Percentiles rank a stretch among this genome's conserved stretches.
These are phyloP conservation scores for Fusarium sacchari DNA, from an alignment of 2,329 filamentous ascomycete species.

Conservation along the genomic window DNA sequence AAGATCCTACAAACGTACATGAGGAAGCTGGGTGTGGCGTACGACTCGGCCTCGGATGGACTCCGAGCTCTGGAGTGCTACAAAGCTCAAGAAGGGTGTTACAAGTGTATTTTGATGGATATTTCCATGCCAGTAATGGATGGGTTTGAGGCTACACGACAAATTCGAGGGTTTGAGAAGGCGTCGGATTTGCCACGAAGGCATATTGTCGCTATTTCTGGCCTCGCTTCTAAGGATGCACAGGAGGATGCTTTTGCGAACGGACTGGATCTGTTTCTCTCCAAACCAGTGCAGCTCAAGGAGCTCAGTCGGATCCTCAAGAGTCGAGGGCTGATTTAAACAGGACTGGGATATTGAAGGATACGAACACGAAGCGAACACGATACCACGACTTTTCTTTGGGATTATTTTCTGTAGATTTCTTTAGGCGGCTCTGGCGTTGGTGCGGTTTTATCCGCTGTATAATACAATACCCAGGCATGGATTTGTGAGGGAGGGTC, in stretches of 20 bases:
- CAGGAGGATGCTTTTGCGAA: conserved; percentile 64
- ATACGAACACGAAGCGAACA: conserved; percentile 7
- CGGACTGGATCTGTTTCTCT: conserved; percentile 66
- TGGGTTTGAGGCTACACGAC: conserved; percentile 60
- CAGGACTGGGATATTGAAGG: neutral
- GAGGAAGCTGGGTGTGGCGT: conserved; percentile 46
- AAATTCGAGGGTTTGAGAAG: conserved; percentile 61
- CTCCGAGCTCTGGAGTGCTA: conserved; percentile 49
- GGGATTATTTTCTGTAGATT: neutral
- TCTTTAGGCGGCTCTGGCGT: neutral
- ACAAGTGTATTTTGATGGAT: conserved; percentile 55
- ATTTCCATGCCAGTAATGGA: conserved; percentile 69
- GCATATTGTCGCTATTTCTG: conserved; percentile 63
- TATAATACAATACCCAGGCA: neutral
- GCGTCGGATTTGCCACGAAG: conserved; percentile 52
- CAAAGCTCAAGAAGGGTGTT: conserved; percentile 31
- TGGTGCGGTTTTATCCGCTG: conserved; percentile 14
- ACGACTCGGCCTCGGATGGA: conserved; percentile 48
- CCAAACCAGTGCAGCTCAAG: conserved; percentile 61
- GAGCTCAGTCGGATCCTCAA: conserved; percentile 46
- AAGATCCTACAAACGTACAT: conserved; percentile 49
- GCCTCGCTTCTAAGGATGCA: conserved; percentile 59
- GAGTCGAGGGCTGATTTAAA: conserved; percentile 14
- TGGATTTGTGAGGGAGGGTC: neutral
- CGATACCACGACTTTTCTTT: conserved; percentile 1